Evolutionary conservation across 208 protist genomes (phyloP), one percentile per base, ranked within the genome.

Genomic region (Acanthamoeba triangularis): DNA sequence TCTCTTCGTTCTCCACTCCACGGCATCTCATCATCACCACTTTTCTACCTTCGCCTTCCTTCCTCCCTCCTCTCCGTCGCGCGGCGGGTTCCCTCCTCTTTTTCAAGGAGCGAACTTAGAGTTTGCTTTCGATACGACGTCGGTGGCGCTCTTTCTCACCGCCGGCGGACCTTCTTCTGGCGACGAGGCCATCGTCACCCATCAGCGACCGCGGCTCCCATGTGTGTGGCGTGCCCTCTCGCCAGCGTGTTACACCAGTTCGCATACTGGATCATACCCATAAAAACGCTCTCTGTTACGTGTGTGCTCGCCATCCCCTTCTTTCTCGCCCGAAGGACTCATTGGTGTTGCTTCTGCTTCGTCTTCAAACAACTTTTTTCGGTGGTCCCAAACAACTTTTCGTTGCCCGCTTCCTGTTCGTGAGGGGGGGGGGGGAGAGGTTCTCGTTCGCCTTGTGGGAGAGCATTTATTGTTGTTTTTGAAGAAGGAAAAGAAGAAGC

Each of bases 71-170:
- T 49, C 44, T 49, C 44, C 44, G 44, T 49, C 44, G 44, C 14
- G 44, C 44, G 44, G 44, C 44, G 6, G 44, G 44, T 49, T 69
- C 25, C 25, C 61, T 69, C 25, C n/a, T 30, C 35, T 25, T 65
- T 65, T 74, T 74, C 65, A 74, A 74, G 65, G 65, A 74, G 65
- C 65, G 30, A 41, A 37, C 65, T 74, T 74, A 74, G 65, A 74
- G 65, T 74, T 74, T 74, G 65, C 65, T 74, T 74, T 41, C 65
- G 61, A 69, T 25, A 25, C n/a, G 59, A 18, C 25, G 59, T 65
- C 25, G 59, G 25, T 30, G 59, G 59, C 25, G 20, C 59, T 65
- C 25, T 65, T 8, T 28, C 59, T 13, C 59, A 65, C 59, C 7
- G 18, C 59, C 59, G 59, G 25, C 59, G 28, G 18, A 13, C 14